Evolutionary conservation across 345 rosid genomes (phyloP).

Genomic region (Populus alba): DNA sequence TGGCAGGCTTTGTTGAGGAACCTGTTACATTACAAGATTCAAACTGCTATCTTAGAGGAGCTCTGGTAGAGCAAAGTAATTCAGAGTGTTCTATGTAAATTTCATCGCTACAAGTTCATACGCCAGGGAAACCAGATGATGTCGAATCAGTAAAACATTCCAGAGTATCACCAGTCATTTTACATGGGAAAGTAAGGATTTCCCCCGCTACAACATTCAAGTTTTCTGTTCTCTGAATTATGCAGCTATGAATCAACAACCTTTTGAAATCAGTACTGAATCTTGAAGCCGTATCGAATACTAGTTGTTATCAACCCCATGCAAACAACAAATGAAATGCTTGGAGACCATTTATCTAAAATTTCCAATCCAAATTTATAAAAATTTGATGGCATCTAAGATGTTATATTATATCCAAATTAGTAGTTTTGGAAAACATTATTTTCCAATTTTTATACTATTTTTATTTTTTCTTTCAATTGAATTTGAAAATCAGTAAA

Average conservation of each 20-base stretch:
- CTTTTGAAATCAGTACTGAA: neutral
- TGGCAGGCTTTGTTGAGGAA: conserved; percentile 28
- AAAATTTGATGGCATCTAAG: too few relatives aligned
- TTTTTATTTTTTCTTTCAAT: too few relatives aligned
- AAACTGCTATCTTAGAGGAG: neutral
- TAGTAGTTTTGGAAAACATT: too few relatives aligned
- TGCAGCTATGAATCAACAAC: neutral
- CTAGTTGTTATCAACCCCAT: neutral
- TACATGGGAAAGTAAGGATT: neutral
- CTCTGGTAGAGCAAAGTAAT: neutral
- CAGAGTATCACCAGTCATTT: neutral
- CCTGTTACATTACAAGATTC: conserved; percentile 9
- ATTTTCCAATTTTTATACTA: too few relatives aligned
- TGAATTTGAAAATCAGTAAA: too few relatives aligned
- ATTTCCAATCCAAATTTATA: too few relatives aligned
- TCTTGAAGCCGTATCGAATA: neutral
- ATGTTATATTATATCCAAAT: too few relatives aligned
- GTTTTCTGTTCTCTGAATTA: neutral
- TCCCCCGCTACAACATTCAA: neutral
- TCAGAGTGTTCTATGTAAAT: neutral
- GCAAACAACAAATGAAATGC: neutral
- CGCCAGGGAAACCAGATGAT: neutral
- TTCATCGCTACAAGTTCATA: neutral
- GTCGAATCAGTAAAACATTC: neutral
- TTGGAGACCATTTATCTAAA: too few relatives aligned